These are phyloP conservation scores for Glebionis coronaria DNA, from an alignment of 129 eudicot species.

Conservation along the genomic window DNA sequence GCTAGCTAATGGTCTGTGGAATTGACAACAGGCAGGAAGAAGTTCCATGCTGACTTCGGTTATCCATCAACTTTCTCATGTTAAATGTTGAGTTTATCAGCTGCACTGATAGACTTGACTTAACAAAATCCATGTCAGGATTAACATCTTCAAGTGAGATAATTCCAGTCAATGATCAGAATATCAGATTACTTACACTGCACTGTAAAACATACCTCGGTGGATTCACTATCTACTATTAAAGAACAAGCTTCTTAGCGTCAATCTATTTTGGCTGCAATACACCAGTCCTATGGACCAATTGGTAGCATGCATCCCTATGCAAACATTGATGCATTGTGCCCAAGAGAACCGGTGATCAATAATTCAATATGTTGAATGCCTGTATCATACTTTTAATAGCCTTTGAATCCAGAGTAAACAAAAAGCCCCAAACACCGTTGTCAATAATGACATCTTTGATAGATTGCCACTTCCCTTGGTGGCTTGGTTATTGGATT, in stretches of 20 bases:
- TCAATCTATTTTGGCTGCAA: no score
- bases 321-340: no score
- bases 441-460: neutral
- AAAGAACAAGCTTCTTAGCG: no score
- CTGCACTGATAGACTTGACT: neutral
- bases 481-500: neutral
- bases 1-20: no score
- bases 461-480: conserved; percentile 2
- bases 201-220: no score
- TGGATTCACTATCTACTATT: no score
- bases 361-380: neutral
- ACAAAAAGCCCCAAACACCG: neutral
- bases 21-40: no score
- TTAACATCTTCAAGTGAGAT: no score
- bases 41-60: neutral
- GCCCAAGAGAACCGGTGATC: neutral
- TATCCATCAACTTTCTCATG: neutral
- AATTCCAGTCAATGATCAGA: no score
- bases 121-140: no score
- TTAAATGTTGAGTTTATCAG: neutral
- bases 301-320: neutral
- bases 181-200: no score
- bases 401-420: neutral
- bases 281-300: neutral
- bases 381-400: neutral